phyloP scores from a whole-genome alignment of 2,329 filamentous ascomycete genomes.

The Phymatotrichopsis omnivora region DNA sequence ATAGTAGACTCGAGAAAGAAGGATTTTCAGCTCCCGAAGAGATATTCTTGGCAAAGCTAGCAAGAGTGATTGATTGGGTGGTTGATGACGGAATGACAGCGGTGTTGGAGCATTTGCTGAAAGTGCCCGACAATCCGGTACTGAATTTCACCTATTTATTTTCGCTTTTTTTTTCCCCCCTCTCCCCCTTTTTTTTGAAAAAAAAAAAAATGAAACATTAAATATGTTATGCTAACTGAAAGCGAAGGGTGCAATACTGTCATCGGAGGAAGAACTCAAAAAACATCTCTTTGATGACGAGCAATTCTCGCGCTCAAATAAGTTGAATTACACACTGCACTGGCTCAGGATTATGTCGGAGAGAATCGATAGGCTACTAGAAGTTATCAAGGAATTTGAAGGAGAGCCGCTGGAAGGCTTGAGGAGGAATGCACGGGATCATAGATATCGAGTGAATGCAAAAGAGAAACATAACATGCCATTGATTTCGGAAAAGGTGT shows the following conservation, averaged over 20 bases:
- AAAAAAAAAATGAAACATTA: no score
- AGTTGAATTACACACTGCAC: slow-evolving; percentile 12
- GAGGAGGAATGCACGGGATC: slow-evolving; percentile 2
- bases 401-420: slow-evolving; percentile 1
- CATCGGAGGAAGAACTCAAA: slow-evolving; percentile 4
- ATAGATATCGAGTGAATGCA: slow-evolving; percentile 1
- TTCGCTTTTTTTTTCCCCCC: background rate
- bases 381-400: slow-evolving; percentile 11
- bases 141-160: background rate
- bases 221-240: no score
- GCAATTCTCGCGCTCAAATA: slow-evolving; percentile 10
- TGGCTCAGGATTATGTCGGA: slow-evolving; percentile 14
- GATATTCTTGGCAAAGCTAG: slow-evolving; percentile 14
- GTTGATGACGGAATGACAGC: slow-evolving; percentile 13
- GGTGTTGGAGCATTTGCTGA: slow-evolving; percentile 3
- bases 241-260: slow-evolving; percentile 2
- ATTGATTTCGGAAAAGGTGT: slow-evolving; percentile 7
- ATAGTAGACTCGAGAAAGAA: slow-evolving; percentile 2
- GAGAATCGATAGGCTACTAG: slow-evolving; percentile 3
- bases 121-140: slow-evolving; percentile 6
- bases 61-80: slow-evolving; percentile 10
- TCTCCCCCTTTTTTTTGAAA: background rate
- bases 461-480: no score
- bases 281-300: slow-evolving; percentile 11
- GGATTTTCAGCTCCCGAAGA: slow-evolving; percentile 12